These are phyloP conservation scores for Aureobasidium lini DNA, from an alignment of 2,329 filamentous ascomycete species.

Conservation along the genomic window DNA sequence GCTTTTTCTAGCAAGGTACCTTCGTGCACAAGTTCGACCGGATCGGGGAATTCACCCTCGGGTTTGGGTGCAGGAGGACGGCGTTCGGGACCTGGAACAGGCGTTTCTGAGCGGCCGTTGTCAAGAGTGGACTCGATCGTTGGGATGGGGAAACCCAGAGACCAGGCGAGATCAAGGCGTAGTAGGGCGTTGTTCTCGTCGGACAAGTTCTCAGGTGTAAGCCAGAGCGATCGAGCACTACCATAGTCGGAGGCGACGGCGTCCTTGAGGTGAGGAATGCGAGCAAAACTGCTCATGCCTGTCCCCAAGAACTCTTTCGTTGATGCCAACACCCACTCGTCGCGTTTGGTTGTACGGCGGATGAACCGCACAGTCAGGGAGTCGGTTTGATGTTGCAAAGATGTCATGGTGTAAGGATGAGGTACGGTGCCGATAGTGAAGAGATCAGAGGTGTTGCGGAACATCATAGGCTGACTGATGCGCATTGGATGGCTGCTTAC, in stretches of 20 bases:
- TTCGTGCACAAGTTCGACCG: conserved; percentile 50
- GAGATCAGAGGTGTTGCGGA: conserved; percentile 61
- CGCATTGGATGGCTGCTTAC: conserved; percentile 56
- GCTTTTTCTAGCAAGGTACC: conserved; percentile 48
- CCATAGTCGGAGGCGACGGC: conserved; percentile 64
- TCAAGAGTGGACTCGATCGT: conserved; percentile 38
- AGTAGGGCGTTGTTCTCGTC: conserved; percentile 5
- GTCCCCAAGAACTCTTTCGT: conserved; percentile 62
- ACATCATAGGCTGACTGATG: conserved; percentile 58
- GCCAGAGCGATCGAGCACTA: conserved; percentile 64
- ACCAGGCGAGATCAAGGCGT: conserved; percentile 63
- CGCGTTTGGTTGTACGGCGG: conserved; percentile 58
- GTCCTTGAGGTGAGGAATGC: conserved; percentile 72
- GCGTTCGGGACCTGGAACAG: conserved; percentile 51
- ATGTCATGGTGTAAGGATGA: conserved; percentile 78
- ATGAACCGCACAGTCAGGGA: conserved; percentile 36
- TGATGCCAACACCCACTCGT: conserved; percentile 67
- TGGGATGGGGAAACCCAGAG: conserved; percentile 78
- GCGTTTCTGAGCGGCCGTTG: conserved; percentile 49
- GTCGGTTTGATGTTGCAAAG: conserved; percentile 49
- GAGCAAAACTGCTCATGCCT: conserved; percentile 54
- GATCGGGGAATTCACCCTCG: conserved; percentile 44
- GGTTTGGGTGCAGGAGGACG: conserved; percentile 41
- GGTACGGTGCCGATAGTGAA: conserved; percentile 85
- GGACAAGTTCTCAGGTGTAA: conserved; percentile 55